Base-by-base conservation (phyloP, 2,329 filamentous ascomycete genomes). In the Trichoderma aggressivum region DNA sequence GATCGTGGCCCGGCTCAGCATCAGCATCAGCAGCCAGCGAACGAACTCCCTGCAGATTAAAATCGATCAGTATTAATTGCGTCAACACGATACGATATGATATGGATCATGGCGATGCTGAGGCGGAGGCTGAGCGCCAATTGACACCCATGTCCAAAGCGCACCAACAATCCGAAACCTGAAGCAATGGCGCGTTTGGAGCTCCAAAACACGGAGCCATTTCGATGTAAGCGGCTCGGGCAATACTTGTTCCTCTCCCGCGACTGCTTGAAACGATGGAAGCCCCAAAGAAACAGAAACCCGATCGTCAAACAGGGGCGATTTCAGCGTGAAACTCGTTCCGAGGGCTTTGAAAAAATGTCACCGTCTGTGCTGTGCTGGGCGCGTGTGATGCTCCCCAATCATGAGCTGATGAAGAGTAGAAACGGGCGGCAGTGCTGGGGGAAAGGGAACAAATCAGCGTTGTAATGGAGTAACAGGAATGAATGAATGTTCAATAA, bases 291-390 rank as follows among this genome's bases (percentile, higher is more conserved):
- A 36, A 43, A 43, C n/a, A 43, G 39, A 43, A 43, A 50, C 21
- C 39, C 16, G 28, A 59, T 59, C 28, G 56, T 69, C 66, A 61
- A 69, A 69, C 66, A 69, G 66, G 55, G 66, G 66, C n/a, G 16
- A 60, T 21, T 68, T 69, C 39, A 68, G 26, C 66, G 24, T 60
- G 66, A 60, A 69, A 69, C 66, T 16, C 8, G 39, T 60, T n/a
- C 39, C 56, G 66, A 50, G 56, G 34, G 66, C 60, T 21, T 60
- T 28, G 28, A 53, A n/a, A 39, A 47, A 21, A 10, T n/a, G 32
- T 8, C 2, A 7, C 24, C n/a, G 55, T 68, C 65, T 50, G 55
- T 50, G 39, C 65, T 50, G 55, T 50, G 39, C 28, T 50, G 12
- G 28, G 12, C 14, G 55, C 55, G 28, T 53, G 47, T n/a, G 47